Conservation (phyloP, 352 stramenopile genomes). For the Phytopythium helicoides region DNA sequence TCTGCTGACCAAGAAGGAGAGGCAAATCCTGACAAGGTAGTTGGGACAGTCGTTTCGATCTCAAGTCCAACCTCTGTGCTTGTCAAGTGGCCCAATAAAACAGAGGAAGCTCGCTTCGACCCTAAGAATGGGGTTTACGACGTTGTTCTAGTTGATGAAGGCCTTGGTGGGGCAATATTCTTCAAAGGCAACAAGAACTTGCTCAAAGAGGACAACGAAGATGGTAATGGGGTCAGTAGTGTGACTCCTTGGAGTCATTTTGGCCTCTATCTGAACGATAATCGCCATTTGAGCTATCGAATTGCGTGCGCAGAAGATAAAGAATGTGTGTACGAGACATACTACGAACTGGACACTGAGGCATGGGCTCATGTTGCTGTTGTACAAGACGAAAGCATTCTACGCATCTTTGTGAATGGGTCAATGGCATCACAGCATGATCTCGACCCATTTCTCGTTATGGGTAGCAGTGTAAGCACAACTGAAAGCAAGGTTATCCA, state of each 20-base stretch:
- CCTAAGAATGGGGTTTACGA: slow-evolving; percentile 47
- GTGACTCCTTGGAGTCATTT: slow-evolving; percentile 69
- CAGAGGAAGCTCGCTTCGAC: slow-evolving; percentile 47
- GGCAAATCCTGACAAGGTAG: not conserved
- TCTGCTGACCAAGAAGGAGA: not conserved
- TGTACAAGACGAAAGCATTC: slow-evolving; percentile 54
- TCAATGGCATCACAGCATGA: slow-evolving; percentile 58
- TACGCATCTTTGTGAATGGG: slow-evolving; percentile 73
- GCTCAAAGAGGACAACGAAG: slow-evolving; percentile 25
- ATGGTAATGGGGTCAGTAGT: not conserved
- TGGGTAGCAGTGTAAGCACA: slow-evolving; percentile 36
- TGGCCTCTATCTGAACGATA: slow-evolving; percentile 62
- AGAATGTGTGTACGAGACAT: slow-evolving; percentile 62
- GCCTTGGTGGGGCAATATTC: slow-evolving; percentile 60
- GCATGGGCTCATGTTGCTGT: slow-evolving; percentile 69
- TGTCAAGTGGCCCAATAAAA: slow-evolving; percentile 33
- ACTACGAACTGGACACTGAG: slow-evolving; percentile 56
- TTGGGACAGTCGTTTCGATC: slow-evolving; percentile 51
- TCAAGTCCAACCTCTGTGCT: slow-evolving; percentile 35
- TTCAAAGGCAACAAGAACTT: slow-evolving; percentile 69
- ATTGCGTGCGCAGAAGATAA: slow-evolving; percentile 56
- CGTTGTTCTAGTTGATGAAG: slow-evolving; percentile 51
- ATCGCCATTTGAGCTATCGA: slow-evolving; percentile 61
- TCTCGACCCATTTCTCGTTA: slow-evolving; percentile 62
- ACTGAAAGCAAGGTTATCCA: slow-evolving; percentile 59